Conservation (phyloP, 2,329 filamentous ascomycete species). For the Epichloe festucae region DNA sequence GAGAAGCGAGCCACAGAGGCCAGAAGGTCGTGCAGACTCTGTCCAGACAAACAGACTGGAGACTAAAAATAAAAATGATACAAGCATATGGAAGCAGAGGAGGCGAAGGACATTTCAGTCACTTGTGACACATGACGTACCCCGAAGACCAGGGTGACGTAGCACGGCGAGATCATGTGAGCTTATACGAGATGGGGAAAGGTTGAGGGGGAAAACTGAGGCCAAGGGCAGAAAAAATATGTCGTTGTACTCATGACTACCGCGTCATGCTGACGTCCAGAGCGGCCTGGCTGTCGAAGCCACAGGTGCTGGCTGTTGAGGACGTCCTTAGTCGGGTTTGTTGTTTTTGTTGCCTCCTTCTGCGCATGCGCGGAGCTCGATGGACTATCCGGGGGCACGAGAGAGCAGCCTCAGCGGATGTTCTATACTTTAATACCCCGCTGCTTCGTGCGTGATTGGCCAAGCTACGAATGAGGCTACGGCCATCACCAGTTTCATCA, state of each 20-base stretch:
- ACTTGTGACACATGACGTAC: neutral
- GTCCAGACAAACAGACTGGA: neutral
- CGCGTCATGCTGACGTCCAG: neutral
- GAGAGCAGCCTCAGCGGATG: conserved; percentile 8
- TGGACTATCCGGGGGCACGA: conserved; percentile 7
- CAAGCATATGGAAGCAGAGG: neutral
- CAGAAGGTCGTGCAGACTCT: neutral
- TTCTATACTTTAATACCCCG: conserved; percentile 4
- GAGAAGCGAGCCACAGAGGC: neutral
- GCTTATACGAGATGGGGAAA: neutral
- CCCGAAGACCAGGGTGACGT: neutral
- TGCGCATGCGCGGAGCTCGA: conserved; percentile 7
- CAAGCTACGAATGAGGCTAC: neutral
- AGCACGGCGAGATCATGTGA: neutral
- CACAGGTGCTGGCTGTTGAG: neutral
- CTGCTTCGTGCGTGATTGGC: conserved; percentile 1
- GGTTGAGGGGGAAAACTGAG: too few relatives aligned
- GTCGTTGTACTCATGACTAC: neutral
- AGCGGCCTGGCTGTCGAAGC: neutral
- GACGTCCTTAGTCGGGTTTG: neutral
- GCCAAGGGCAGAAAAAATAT: neutral
- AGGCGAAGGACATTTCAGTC: neutral
- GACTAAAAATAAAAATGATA: neutral
- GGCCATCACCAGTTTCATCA: neutral
- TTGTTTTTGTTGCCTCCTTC: conserved; percentile 5